Percentiles rank a stretch among this genome's conserved stretches.
Conservation (phyloP, 495 filamentous ascomycete genomes). For the Mycothermus thermophilus region DNA sequence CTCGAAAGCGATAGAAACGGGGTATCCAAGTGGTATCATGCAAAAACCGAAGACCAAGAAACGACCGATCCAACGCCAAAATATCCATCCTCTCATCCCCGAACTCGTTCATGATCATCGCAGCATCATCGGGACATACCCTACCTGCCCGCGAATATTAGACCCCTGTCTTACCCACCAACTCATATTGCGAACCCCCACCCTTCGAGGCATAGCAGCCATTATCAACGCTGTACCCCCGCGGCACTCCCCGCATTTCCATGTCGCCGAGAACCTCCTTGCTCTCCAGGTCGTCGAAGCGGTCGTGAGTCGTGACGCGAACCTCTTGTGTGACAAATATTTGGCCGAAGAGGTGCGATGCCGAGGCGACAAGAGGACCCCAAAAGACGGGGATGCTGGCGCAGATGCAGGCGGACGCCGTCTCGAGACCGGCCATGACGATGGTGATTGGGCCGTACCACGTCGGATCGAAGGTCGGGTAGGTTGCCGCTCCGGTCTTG, state of each 20-base stretch:
- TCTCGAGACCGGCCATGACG: conserved; percentile 17
- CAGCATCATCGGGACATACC: no score
- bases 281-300: conserved; percentile 13
- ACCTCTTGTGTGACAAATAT: conserved; percentile 27
- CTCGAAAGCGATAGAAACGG: no score
- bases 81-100: no score
- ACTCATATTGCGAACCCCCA: no score
- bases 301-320: conserved; percentile 9
- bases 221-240: conserved; percentile 11
- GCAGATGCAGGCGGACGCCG: conserved; percentile 20
- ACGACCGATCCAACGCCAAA: no score
- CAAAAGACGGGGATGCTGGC: conserved; percentile 25
- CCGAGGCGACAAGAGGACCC: conserved; percentile 7
- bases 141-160: no score
- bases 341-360: conserved; percentile 9
- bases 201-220: no score
- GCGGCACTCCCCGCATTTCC: conserved; percentile 8
- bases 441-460: conserved; percentile 19
- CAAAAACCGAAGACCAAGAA: no score
- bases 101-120: no score
- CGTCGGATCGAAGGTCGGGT: conserved; percentile 19
- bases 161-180: no score
- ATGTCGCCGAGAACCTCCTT: conserved; percentile 9
- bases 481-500: conserved; percentile 13
- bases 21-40: no score